Conservation (phyloP, 306 rosid species). For the Malus domestica region ASM211411v1 NC_041793.1:30843001-30843500, state of each 20-base stretch:
- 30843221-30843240: slow-evolving; percentile 1
- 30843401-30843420: no score
- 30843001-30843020: no score
- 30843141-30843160: not conserved
- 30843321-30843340: slow-evolving; percentile 47
- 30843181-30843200: slow-evolving; percentile 44
- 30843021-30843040: no score
- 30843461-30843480: no score
- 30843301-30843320: not conserved
- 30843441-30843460: no score
- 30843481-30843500: no score
- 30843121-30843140: slow-evolving; percentile 9
- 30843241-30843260: not conserved
- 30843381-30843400: no score
- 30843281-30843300: not conserved
- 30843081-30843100: not conserved
- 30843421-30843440: no score
- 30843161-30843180: slow-evolving; percentile 19
- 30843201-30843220: not conserved
- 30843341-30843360: slow-evolving; percentile 3
- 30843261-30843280: not conserved
- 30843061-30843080: no score
- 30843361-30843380: no score
- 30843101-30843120: slow-evolving; percentile 18
- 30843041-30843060: no score